These are phyloP conservation scores for Suillus clintonianus DNA, from an alignment of 768 basidiomycete genomes.

Conservation along the genomic window DNA sequence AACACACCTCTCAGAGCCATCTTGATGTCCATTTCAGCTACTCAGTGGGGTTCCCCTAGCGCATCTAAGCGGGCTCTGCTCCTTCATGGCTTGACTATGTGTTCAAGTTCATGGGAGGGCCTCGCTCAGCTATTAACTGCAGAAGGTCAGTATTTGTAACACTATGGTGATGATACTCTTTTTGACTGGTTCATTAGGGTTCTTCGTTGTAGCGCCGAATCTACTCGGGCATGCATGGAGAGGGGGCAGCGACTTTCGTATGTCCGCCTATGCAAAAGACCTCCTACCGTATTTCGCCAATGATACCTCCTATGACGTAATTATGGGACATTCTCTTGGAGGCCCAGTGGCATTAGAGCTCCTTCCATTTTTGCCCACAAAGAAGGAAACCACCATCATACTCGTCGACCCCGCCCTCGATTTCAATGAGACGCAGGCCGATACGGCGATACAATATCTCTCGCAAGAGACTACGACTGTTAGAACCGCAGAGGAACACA, in stretches of 20 bases:
- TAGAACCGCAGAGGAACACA: neutral
- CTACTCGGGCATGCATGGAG: conserved; percentile 14
- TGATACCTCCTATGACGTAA: conserved; percentile 11
- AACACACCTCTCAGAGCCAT: neutral
- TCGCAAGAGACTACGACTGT: neutral
- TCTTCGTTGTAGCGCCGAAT: conserved; percentile 18
- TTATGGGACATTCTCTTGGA: conserved; percentile 21
- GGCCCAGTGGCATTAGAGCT: conserved; percentile 12
- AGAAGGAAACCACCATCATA: conserved; percentile 6
- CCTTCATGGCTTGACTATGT: conserved; percentile 16
- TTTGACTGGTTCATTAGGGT: conserved; percentile 8
- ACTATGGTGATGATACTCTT: neutral
- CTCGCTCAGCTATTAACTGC: conserved; percentile 10
- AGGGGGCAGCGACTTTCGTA: conserved; percentile 8
- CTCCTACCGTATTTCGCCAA: conserved; percentile 13
- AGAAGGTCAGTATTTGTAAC: conserved; percentile 10
- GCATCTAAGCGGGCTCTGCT: conserved; percentile 15
- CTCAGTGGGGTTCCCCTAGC: conserved; percentile 15
- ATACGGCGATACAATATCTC: neutral
- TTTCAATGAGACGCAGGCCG: neutral
- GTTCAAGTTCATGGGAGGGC: conserved; percentile 19
- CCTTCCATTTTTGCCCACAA: conserved; percentile 11
- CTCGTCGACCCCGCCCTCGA: conserved; percentile 15
- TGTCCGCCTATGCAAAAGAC: conserved; percentile 11
- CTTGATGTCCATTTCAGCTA: conserved; percentile 5